A percentile compares a stretch with the other conserved stretches of the same genome.
Evolutionary conservation across 768 basidiomycete genomes (phyloP).

Genomic region (Lyophyllum decastes): DNA sequence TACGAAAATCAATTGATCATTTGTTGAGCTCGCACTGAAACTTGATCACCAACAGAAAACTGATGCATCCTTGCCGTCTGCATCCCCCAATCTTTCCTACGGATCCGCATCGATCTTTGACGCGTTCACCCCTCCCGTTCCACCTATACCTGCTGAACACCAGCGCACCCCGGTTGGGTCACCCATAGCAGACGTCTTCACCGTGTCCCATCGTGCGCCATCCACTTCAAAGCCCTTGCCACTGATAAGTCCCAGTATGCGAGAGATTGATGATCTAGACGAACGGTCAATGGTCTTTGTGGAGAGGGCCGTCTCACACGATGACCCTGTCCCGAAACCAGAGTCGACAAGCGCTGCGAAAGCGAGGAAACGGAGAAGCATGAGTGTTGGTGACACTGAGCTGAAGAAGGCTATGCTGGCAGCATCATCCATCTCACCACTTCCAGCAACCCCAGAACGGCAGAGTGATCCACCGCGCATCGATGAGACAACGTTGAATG

Average conservation of each 20-base stretch:
- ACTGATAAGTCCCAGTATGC: slow-evolving; percentile 43
- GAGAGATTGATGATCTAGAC: slow-evolving; percentile 46
- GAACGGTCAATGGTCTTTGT: slow-evolving; percentile 61
- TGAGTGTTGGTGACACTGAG: slow-evolving; percentile 72
- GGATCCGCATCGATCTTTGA: slow-evolving; percentile 43
- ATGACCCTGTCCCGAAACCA: slow-evolving; percentile 22
- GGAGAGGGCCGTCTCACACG: slow-evolving; percentile 41
- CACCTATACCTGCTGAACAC: slow-evolving; percentile 50
- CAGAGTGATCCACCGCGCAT: slow-evolving; percentile 18
- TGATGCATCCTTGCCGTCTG: slow-evolving; percentile 41
- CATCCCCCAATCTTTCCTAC: slow-evolving; percentile 31
- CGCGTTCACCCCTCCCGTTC: slow-evolving; percentile 51
- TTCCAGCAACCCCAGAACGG: slow-evolving; percentile 32
- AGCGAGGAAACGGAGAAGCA: slow-evolving; percentile 61
- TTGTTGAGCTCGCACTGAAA: slow-evolving; percentile 19
- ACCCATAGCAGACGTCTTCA: slow-evolving; percentile 56
- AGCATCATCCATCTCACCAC: slow-evolving; percentile 35
- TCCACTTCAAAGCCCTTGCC: slow-evolving; percentile 66
- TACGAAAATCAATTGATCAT: slow-evolving; percentile 52
- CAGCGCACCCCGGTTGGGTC: slow-evolving; percentile 36
- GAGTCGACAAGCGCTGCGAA: slow-evolving; percentile 21
- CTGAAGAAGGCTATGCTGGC: slow-evolving; percentile 43
- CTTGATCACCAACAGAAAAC: slow-evolving; percentile 46
- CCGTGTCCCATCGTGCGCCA: slow-evolving; percentile 28
- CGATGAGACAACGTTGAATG: slow-evolving; percentile 50